Evolutionary conservation across 1,284 basidiomycete species (phyloP).

Genomic region (Termitomyces sp.): DNA sequence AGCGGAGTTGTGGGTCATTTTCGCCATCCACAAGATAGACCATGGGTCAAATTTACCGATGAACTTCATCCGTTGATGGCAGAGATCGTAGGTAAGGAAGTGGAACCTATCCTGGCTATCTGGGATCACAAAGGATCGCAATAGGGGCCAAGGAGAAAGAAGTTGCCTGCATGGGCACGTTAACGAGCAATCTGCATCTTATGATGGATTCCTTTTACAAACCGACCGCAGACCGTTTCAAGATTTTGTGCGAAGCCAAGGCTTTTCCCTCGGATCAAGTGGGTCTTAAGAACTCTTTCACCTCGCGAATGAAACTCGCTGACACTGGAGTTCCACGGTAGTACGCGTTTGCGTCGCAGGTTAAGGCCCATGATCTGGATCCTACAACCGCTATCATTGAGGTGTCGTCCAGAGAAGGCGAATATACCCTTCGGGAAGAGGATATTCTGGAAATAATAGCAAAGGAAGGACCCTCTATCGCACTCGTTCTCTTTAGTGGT

Average conservation of each 20-base stretch:
- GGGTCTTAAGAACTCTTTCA: conserved; percentile 22
- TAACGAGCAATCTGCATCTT: conserved; percentile 93
- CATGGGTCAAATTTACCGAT: conserved; percentile 83
- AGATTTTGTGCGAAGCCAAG: conserved; percentile 92
- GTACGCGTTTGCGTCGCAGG: conserved; percentile 96
- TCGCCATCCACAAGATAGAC: conserved; percentile 75
- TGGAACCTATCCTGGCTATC: conserved; percentile 3
- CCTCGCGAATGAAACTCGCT: conserved; percentile 13
- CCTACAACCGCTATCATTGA: conserved; percentile 74
- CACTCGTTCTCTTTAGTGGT: conserved; percentile 86
- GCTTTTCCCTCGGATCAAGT: conserved; percentile 97
- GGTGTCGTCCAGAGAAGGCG: conserved; percentile 75
- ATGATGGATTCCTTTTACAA: conserved; percentile 94
- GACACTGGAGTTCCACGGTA: conserved; percentile 27
- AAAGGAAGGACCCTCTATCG: conserved; percentile 70
- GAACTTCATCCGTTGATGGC: conserved; percentile 74
- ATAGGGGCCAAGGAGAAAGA: conserved; percentile 83
- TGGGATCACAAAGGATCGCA: conserved; percentile 17
- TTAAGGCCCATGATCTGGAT: conserved; percentile 74
- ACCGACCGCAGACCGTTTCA: conserved; percentile 79
- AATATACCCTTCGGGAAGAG: conserved; percentile 83
- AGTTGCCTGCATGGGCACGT: conserved; percentile 90
- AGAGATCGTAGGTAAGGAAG: conserved; percentile 69
- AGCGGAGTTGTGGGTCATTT: conserved; percentile 94
- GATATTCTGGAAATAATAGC: conserved; percentile 83